Conservation (phyloP, 805 yeast genomes). For the Pichia paraexigua region DNA sequence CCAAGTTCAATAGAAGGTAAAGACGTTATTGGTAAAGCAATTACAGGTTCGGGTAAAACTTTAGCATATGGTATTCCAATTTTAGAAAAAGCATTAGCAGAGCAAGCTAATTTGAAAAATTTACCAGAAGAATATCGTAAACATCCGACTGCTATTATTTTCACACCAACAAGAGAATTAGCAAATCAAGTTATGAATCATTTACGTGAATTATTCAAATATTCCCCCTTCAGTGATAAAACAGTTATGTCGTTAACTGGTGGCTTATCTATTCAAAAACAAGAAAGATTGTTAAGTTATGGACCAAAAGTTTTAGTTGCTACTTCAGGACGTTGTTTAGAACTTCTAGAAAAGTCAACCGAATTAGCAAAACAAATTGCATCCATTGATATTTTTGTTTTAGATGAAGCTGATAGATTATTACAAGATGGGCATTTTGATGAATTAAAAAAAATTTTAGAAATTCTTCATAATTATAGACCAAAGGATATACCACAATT, state of each 20-base stretch:
- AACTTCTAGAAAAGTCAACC: slow-evolving; percentile 59
- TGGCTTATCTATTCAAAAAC: slow-evolving; percentile 90
- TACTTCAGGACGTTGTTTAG: slow-evolving; percentile 91
- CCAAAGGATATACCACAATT: slow-evolving; percentile 25
- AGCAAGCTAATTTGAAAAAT: slow-evolving; percentile 4
- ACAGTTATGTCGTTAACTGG: slow-evolving; percentile 82
- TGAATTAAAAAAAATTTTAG: slow-evolving; percentile 77
- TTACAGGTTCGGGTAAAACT: slow-evolving; percentile 97
- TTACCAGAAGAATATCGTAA: slow-evolving; percentile 17
- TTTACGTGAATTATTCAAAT: slow-evolving; percentile 46
- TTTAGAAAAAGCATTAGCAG: slow-evolving; percentile 50
- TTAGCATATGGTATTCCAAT: slow-evolving; percentile 93
- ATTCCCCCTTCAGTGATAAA: slow-evolving; percentile 35
- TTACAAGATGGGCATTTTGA: slow-evolving; percentile 95
- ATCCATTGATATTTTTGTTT: slow-evolving; percentile 46
- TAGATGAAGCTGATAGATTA: slow-evolving; percentile 95
- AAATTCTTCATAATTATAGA: slow-evolving; percentile 47
- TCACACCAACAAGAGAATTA: slow-evolving; percentile 94
- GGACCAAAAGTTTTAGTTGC: slow-evolving; percentile 83
- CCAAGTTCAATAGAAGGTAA: slow-evolving; percentile 66
- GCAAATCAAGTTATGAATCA: slow-evolving; percentile 91
- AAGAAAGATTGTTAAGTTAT: slow-evolving; percentile 65
- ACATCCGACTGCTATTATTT: slow-evolving; percentile 65
- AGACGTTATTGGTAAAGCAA: slow-evolving; percentile 92
- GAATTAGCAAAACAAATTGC: slow-evolving; percentile 36